A percentile compares a stretch with the other conserved stretches of the same genome.
These are phyloP conservation scores for Aspergillus proliferans DNA, from an alignment of 2,329 filamentous ascomycete species.

Conservation along the genomic window DNA sequence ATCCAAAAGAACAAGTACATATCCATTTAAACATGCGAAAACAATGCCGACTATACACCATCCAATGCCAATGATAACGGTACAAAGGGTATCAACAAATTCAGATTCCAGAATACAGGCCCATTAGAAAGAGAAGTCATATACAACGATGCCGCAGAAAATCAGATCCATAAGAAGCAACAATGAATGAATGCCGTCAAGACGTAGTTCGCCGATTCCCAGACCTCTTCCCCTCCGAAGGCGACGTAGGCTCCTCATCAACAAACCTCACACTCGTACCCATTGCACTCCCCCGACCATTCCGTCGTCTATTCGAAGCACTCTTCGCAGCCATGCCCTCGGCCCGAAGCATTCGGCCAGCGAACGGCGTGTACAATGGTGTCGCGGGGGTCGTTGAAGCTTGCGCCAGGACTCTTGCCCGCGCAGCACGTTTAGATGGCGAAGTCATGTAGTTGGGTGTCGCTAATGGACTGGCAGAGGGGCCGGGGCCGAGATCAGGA, in stretches of 20 bases:
- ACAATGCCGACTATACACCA: not conserved
- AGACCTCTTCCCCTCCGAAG: slow-evolving; percentile 33
- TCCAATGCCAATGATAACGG: slow-evolving; percentile 2
- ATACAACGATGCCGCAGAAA: not conserved
- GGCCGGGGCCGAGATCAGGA: slow-evolving; percentile 4
- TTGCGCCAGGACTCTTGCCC: slow-evolving; percentile 36
- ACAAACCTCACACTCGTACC: slow-evolving; percentile 37
- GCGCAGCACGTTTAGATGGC: slow-evolving; percentile 42
- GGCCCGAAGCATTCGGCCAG: slow-evolving; percentile 31
- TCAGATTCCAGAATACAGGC: not conserved
- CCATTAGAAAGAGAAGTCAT: not conserved
- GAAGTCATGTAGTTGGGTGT: slow-evolving; percentile 40
- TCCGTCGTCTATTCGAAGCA: slow-evolving; percentile 17
- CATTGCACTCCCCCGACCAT: slow-evolving; percentile 21
- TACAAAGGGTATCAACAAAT: slow-evolving; percentile 1
- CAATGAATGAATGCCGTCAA: not conserved
- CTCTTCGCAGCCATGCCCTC: slow-evolving; percentile 14
- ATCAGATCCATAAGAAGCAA: not conserved
- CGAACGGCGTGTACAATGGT: slow-evolving; percentile 39
- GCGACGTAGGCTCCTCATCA: slow-evolving; percentile 36
- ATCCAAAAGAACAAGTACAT: not conserved
- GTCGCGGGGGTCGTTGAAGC: slow-evolving; percentile 41
- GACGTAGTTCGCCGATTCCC: slow-evolving; percentile 20
- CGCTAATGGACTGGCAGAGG: slow-evolving; percentile 31
- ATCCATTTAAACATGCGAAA: not conserved